phyloP scores from a whole-genome alignment of 129 eudicot species.

The Saposhnikovia divaricata region DNA sequence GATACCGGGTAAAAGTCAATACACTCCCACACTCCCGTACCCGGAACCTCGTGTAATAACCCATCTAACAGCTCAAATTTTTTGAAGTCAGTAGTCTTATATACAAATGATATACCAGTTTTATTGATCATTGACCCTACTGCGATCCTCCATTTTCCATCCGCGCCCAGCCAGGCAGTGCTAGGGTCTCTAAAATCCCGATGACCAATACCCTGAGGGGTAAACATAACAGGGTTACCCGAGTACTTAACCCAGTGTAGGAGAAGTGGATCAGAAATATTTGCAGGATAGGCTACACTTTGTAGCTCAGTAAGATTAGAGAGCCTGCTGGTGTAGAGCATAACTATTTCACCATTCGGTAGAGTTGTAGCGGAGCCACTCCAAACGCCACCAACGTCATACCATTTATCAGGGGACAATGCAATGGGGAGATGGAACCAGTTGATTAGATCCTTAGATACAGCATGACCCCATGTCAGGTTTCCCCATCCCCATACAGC shows the following conservation, averaged over 20 bases:
- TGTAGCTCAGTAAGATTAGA: constrained; percentile 59
- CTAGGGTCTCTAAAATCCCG: constrained; percentile 83
- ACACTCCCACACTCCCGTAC: constrained; percentile 99
- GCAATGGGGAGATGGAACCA: constrained; percentile 76
- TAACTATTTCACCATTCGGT: constrained; percentile 62
- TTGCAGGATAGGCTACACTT: constrained; percentile 73
- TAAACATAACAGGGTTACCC: constrained; percentile 69
- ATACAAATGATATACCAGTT: constrained; percentile 60
- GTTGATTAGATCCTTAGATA: constrained; percentile 58
- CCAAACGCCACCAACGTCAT: constrained; percentile 81
- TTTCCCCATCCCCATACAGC: constrained; percentile 98
- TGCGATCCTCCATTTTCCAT: constrained; percentile 60
- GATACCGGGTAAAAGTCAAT: constrained; percentile 92
- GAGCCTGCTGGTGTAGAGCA: constrained; percentile 70
- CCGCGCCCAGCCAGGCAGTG: constrained; percentile 67
- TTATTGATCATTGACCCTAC: constrained; percentile 61
- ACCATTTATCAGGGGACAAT: constrained; percentile 80
- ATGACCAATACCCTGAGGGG: constrained; percentile 62
- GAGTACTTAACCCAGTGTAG: constrained; percentile 74
- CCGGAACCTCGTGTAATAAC: constrained; percentile 62
- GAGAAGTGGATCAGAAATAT: constrained; percentile 82
- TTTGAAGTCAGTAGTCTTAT: constrained; percentile 52
- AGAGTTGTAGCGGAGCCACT: constrained; percentile 85
- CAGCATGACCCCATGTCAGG: constrained; percentile 91
- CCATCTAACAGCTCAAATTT: constrained; percentile 56